A percentile compares a stretch with the other conserved stretches of the same genome.
Evolutionary conservation across 768 basidiomycete genomes (phyloP).

Genomic region (Tricholomella constricta): DNA sequence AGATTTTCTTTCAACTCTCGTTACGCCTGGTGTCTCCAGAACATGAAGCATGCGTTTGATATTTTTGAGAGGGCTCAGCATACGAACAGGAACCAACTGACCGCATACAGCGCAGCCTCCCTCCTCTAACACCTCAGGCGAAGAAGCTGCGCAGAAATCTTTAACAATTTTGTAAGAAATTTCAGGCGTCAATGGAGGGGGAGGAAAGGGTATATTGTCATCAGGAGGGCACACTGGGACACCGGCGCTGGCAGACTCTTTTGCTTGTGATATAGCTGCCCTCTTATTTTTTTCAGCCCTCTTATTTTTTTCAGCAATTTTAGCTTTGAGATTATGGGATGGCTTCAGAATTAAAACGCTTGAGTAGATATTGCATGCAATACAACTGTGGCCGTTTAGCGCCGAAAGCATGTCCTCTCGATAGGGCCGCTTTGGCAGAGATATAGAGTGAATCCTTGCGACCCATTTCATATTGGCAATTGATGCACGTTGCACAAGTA

Average conservation of each 20-base stretch:
- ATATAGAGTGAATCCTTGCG: background rate
- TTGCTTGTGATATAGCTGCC: background rate
- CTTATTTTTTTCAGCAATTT: background rate
- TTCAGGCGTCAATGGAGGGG: background rate
- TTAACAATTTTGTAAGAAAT: background rate
- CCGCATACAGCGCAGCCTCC: slow-evolving; percentile 27
- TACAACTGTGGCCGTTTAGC: background rate
- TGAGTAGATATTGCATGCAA: background rate
- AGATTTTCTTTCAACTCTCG: background rate
- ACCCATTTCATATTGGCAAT: background rate
- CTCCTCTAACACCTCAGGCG: slow-evolving; percentile 20
- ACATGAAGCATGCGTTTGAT: slow-evolving; percentile 1
- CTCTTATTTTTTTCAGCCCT: background rate
- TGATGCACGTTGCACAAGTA: background rate
- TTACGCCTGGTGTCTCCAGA: background rate
- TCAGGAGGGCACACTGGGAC: background rate
- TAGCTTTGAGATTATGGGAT: background rate
- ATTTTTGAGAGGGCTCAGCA: slow-evolving; percentile 2
- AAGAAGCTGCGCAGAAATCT: background rate
- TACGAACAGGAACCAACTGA: background rate
- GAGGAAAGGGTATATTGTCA: slow-evolving; percentile 1
- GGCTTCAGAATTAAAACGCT: background rate
- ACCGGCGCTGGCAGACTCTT: background rate
- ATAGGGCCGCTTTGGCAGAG: background rate
- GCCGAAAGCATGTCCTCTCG: background rate